Conservation (phyloP, 352 stramenopile species). For the Thalassiosira livingstoniorum region DNA sequence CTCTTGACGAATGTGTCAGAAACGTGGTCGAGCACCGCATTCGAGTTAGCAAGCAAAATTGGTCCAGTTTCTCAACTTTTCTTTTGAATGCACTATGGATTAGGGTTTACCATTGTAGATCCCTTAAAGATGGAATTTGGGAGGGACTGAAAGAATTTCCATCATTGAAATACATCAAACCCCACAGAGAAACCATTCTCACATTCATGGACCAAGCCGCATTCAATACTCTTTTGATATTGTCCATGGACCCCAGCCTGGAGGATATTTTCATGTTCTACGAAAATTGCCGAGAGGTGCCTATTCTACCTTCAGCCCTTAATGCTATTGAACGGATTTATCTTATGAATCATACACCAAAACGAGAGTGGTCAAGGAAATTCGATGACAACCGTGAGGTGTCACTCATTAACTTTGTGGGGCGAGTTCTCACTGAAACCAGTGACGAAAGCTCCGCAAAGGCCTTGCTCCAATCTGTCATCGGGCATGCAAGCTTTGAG, state of each 20-base stretch:
- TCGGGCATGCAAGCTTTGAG: slow-evolving; percentile 44
- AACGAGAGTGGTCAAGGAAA: slow-evolving; percentile 16
- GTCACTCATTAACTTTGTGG: slow-evolving; percentile 32
- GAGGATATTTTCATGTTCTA: slow-evolving; percentile 31
- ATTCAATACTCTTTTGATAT: slow-evolving; percentile 47
- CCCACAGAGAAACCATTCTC: slow-evolving; percentile 16
- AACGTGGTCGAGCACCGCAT: too few species aligned
- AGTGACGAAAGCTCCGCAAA: slow-evolving; percentile 9
- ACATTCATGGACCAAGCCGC: slow-evolving; percentile 27
- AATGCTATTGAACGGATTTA: slow-evolving; percentile 27
- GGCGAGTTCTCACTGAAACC: background rate
- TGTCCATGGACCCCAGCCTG: slow-evolving; percentile 6
- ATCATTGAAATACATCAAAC: slow-evolving; percentile 25
- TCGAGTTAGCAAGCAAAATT: too few species aligned
- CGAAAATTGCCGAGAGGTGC: slow-evolving; percentile 15
- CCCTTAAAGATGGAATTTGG: slow-evolving; percentile 15
- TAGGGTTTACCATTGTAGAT: slow-evolving; percentile 31
- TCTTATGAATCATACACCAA: background rate
- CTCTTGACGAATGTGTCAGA: too few species aligned
- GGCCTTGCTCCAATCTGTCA: slow-evolving; percentile 19
- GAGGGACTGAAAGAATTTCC: slow-evolving; percentile 28
- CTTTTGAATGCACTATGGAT: slow-evolving; percentile 52
- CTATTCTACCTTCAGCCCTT: slow-evolving; percentile 14
- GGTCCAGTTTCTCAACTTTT: too few species aligned
- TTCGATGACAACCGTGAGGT: slow-evolving; percentile 26